A percentile compares a stretch with the other conserved stretches of the same genome.
These are phyloP conservation scores for Ormosia semicastrata DNA, from an alignment of 306 rosid species.

Conservation along the genomic window DNA sequence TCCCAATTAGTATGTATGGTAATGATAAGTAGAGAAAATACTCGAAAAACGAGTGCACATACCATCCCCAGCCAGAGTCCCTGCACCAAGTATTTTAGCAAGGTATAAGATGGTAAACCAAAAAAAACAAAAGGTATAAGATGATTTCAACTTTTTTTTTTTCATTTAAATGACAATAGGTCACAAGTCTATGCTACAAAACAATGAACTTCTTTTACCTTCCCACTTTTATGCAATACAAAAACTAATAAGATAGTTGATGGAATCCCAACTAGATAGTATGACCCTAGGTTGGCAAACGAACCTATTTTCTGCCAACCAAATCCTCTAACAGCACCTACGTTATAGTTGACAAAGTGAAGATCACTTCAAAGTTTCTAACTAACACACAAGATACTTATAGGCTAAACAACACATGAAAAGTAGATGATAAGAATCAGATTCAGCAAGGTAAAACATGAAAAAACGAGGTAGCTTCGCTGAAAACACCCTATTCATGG, in stretches of 20 bases:
- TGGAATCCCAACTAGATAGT: slow-evolving; percentile 72
- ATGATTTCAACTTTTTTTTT: not conserved
- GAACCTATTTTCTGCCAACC: slow-evolving; percentile 90
- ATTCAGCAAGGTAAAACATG: too few species aligned
- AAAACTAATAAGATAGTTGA: slow-evolving; percentile 58
- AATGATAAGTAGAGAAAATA: slow-evolving; percentile 36
- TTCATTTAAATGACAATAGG: not conserved
- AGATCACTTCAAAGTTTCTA: not conserved
- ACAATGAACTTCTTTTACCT: slow-evolving; percentile 36
- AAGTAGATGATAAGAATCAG: too few species aligned
- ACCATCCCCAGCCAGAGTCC: slow-evolving; percentile 79
- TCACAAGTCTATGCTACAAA: not conserved
- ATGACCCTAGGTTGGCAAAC: slow-evolving; percentile 69
- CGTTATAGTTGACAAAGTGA: not conserved
- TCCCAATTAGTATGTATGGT: slow-evolving; percentile 66
- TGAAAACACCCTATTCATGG: too few species aligned
- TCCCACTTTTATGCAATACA: slow-evolving; percentile 56
- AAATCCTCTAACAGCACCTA: slow-evolving; percentile 76
- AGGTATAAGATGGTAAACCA: not conserved
- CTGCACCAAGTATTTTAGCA: slow-evolving; percentile 23
- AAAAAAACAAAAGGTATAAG: not conserved
- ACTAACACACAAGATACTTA: not conserved
- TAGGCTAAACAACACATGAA: too few species aligned
- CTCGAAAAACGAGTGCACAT: slow-evolving; percentile 68
- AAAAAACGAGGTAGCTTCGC: too few species aligned